Conservation (phyloP, 2,329 filamentous ascomycete species). For the Colletotrichum theobromicola region DNA sequence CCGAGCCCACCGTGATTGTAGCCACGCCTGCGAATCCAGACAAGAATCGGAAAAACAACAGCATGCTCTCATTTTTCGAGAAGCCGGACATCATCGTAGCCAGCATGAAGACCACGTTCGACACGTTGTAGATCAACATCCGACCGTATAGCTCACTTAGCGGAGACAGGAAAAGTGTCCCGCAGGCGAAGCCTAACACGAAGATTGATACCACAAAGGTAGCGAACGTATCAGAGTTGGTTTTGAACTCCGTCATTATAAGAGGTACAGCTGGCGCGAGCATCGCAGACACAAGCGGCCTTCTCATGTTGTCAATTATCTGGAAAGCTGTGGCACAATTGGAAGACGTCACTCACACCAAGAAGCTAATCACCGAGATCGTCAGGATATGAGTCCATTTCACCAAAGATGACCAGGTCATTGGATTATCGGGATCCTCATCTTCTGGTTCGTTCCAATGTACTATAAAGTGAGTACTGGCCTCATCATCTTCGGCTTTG, state of each 20-base stretch:
- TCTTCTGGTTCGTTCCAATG: conserved; percentile 24
- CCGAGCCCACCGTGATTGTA: conserved; percentile 55
- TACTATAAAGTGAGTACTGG: neutral
- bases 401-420: conserved; percentile 51
- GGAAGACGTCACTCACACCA: conserved; percentile 41
- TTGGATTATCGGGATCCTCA: conserved; percentile 53
- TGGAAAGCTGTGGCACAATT: conserved; percentile 43
- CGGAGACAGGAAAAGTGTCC: conserved; percentile 47
- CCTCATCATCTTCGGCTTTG: neutral
- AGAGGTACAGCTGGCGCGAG: conserved; percentile 71
- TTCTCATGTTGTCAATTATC: neutral
- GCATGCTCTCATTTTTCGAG: conserved; percentile 49
- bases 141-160: conserved; percentile 46
- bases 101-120: conserved; percentile 34
- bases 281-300: conserved; percentile 46
- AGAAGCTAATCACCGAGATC: conserved; percentile 47
- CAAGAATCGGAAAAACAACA: conserved; percentile 65
- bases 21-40: conserved; percentile 66
- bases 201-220: conserved; percentile 65
- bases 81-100: conserved; percentile 54
- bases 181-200: conserved; percentile 42
- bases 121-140: conserved; percentile 39
- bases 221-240: conserved; percentile 53
- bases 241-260: conserved; percentile 66
- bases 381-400: conserved; percentile 51